Evolutionary conservation across 2,329 filamentous ascomycete species (phyloP), one percentile per base, ranked within the genome.

Genomic region (Aciculosporium take): DNA sequence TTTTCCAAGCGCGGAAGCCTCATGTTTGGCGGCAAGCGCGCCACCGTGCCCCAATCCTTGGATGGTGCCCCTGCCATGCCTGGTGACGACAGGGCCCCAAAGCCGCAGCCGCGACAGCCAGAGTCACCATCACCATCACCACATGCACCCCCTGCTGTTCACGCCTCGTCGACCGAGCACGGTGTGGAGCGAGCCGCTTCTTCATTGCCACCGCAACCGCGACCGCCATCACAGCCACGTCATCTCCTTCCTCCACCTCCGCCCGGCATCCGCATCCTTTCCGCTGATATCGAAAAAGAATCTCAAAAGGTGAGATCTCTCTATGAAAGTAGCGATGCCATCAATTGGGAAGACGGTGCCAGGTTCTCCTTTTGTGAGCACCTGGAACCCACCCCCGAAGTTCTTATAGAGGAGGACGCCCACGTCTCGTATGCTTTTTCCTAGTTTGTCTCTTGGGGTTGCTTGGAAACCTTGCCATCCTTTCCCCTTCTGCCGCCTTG

Each of bases 291-390:
- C 53, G 72, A 76, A 65, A 71, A 69, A 63, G 73, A 77, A 64
- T 77, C 73, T 64, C 71, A 72, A 71, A 76, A 76, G 68, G 73
- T 77, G 69, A 75, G 73, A 68, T 76, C 72, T 61, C 72, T 77
- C 62, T 77, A 77, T 67, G 67, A 71, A 64, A 65, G 66, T 54
- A 67, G 66, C 62, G 71, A 72, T 56, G 60, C 57, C 59, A 58
- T 69, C 59, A 62, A 60, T 48, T 71, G 67, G 66, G 68, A 72
- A 58, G 67, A 72, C 54, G 68, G 69, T 47, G 64, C 58, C 46
- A 59, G 64, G 49, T 63, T 56, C 55, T 66, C 62, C 55, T 67
- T 66, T 50, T 63, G 61, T 57, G 69, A 67, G 53, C 65, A 62
- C 46, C 59, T 67, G 46, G 65, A 66, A 54, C 64, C 71, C 49